Conservation (phyloP, 129 eudicot genomes). For the Flaveria ramosissima region DNA sequence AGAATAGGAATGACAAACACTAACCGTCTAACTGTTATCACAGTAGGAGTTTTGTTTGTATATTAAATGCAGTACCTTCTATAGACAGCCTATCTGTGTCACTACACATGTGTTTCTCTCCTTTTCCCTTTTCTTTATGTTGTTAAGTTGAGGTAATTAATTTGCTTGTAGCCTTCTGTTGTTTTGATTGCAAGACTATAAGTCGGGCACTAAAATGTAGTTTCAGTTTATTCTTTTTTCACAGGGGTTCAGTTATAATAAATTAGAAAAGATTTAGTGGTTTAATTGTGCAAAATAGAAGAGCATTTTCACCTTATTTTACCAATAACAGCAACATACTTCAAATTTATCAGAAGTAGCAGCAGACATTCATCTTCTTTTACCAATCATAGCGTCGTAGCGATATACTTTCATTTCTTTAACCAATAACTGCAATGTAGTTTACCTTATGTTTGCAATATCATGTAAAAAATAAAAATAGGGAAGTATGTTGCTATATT, state of each 20-base stretch:
- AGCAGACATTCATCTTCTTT: neutral
- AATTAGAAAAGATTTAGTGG: neutral
- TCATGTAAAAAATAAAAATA: neutral
- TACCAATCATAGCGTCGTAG: neutral
- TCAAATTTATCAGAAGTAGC: neutral
- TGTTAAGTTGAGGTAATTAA: neutral
- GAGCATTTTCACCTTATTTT: neutral
- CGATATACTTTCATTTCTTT: neutral
- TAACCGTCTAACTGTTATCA: neutral
- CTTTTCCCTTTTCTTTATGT: neutral
- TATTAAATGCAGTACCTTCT: neutral
- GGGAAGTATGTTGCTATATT: neutral
- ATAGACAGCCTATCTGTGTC: neutral
- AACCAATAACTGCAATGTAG: neutral
- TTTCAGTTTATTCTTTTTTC: conserved; percentile 4
- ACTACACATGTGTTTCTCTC: neutral
- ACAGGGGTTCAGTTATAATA: neutral
- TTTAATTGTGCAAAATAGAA: conserved; percentile 6
- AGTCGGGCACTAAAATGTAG: neutral
- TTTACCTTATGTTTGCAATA: neutral
- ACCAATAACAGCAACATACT: neutral
- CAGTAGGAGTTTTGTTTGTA: neutral
- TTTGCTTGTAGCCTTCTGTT: neutral
- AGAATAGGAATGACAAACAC: neutral
- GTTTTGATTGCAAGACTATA: neutral